phyloP scores from a whole-genome alignment of 495 filamentous ascomycete genomes.

The Aspergillus coremiiformis region DNA sequence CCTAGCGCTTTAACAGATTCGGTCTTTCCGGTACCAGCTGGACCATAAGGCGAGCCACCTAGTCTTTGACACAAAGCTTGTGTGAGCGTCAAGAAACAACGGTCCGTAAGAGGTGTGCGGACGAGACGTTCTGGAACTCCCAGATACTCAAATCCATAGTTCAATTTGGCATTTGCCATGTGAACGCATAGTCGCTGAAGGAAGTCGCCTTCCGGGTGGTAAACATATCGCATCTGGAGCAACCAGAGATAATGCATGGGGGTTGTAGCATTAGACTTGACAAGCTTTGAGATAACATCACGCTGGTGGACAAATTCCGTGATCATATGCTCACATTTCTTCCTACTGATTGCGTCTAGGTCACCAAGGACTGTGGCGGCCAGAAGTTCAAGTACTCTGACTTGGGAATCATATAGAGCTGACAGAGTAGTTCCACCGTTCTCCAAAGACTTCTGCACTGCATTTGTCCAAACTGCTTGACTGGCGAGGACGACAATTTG shows the following conservation, averaged over 20 bases:
- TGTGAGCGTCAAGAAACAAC: conserved; percentile 94
- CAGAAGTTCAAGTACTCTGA: conserved; percentile 72
- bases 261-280: conserved; percentile 63
- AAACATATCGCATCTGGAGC: conserved; percentile 96
- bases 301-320: conserved; percentile 98
- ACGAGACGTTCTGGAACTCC: conserved; percentile 94
- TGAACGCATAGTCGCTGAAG: conserved; percentile 79
- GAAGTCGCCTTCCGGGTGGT: conserved; percentile 70
- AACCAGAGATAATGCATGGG: conserved; percentile 86
- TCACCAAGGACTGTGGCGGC: conserved; percentile 87
- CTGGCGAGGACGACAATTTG: conserved; percentile 94
- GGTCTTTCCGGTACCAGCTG: conserved; percentile 98
- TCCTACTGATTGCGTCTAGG: conserved; percentile 74
- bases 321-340: conserved; percentile 98
- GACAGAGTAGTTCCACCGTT: conserved; percentile 61
- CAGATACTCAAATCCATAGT: conserved; percentile 96
- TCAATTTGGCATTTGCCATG: conserved; percentile 93
- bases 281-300: conserved; percentile 78
- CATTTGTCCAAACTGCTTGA: conserved; percentile 88
- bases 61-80: conserved; percentile 92
- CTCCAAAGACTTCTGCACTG: conserved; percentile 66
- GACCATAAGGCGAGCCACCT: conserved; percentile 94
- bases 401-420: conserved; percentile 63
- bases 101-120: conserved; percentile 89
- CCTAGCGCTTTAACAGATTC: conserved; percentile 98